These are phyloP conservation scores for Ustilago curta DNA, from an alignment of 1,284 basidiomycete genomes.

Conservation along the genomic window DNA sequence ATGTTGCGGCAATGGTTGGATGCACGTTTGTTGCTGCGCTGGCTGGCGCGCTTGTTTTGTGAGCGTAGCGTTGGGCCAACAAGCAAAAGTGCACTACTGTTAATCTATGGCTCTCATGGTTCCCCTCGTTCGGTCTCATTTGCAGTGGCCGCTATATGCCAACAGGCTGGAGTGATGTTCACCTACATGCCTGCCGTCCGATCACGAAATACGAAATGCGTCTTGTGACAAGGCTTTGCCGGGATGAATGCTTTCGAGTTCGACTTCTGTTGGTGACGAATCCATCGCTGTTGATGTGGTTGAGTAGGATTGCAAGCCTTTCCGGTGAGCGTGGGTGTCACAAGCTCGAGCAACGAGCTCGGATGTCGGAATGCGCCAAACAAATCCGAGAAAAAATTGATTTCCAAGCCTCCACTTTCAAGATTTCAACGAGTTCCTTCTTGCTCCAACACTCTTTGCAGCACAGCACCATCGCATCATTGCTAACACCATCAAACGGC, in stretches of 20 bases:
- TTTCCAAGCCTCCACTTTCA: slow-evolving; percentile 31
- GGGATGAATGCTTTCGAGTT: neutral
- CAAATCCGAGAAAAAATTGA: slow-evolving; percentile 4
- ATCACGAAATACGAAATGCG: neutral
- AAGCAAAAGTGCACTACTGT: neutral
- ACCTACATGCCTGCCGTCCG: neutral
- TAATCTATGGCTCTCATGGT: neutral
- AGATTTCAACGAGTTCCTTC: neutral
- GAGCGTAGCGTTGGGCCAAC: neutral
- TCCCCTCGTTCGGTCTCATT: too few species aligned
- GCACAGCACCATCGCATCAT: neutral
- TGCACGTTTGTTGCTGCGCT: slow-evolving; percentile 27
- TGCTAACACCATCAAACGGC: neutral
- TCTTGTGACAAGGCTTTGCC: neutral
- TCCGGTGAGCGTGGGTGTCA: neutral
- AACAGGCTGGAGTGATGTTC: too few species aligned
- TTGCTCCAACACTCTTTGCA: neutral
- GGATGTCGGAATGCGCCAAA: slow-evolving; percentile 2
- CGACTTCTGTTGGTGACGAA: neutral
- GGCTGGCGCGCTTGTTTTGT: slow-evolving; percentile 32
- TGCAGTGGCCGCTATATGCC: too few species aligned
- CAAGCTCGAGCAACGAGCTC: neutral
- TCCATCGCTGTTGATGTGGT: neutral
- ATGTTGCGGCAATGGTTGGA: slow-evolving; percentile 24
- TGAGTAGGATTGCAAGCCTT: neutral